Percentiles rank a stretch among this genome's conserved stretches.
Conservation (phyloP, 768 basidiomycete genomes). For the Atractiella rhizophila region DNA sequence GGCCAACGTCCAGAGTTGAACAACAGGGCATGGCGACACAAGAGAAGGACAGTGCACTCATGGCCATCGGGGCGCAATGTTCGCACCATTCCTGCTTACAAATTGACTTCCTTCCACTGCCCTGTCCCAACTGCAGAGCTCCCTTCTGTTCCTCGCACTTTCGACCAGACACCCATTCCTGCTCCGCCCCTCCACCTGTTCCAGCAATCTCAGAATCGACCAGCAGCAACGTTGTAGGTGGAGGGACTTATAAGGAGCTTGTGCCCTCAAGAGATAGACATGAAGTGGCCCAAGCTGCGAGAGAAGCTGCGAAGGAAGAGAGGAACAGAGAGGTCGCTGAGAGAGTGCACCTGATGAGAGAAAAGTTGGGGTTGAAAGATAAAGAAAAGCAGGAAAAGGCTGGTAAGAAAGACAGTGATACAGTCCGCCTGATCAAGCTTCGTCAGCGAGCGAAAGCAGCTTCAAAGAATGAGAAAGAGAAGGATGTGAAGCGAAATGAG, state of each 20-base stretch:
- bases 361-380: slow-evolving; percentile 23
- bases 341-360: not conserved
- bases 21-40: too few relatives aligned
- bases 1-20: too few relatives aligned
- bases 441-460: slow-evolving; percentile 41
- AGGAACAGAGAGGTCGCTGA: slow-evolving; percentile 29
- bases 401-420: slow-evolving; percentile 33
- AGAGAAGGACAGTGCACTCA: too few relatives aligned
- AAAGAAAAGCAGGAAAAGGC: slow-evolving; percentile 29
- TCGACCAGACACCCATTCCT: slow-evolving; percentile 35
- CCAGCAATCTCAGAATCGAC: not conserved
- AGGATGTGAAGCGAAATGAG: slow-evolving; percentile 30
- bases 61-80: slow-evolving; percentile 41
- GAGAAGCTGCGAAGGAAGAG: slow-evolving; percentile 16
- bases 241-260: slow-evolving; percentile 24
- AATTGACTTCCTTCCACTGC: slow-evolving; percentile 53
- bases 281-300: slow-evolving; percentile 11
- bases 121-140: slow-evolving; percentile 32
- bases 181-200: slow-evolving; percentile 20
- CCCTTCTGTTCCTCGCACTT: slow-evolving; percentile 43
- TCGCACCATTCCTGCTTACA: slow-evolving; percentile 33
- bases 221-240: slow-evolving; percentile 1
- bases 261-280: slow-evolving; percentile 5
- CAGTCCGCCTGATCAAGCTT: slow-evolving; percentile 49
- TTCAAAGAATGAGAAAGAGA: slow-evolving; percentile 33